Conservation (phyloP, 2,329 filamentous ascomycete species). For the Claviceps monticola region DNA sequence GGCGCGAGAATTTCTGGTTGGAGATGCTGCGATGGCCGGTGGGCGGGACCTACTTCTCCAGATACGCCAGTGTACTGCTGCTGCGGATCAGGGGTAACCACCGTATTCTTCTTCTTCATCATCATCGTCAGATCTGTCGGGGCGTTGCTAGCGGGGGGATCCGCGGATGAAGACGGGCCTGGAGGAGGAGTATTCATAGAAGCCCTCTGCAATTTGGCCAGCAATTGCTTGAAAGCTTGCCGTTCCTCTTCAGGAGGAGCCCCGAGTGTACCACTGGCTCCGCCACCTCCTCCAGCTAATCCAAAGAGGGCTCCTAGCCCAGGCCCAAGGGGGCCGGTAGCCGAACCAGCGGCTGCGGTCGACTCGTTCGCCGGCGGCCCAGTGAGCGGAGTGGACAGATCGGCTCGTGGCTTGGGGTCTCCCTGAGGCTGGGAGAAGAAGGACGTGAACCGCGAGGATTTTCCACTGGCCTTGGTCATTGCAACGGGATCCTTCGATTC, state of each 20-base stretch:
- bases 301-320: slow-evolving; percentile 5
- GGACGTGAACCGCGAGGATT: slow-evolving; percentile 75
- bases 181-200: slow-evolving; percentile 33
- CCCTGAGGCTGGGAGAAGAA: slow-evolving; percentile 48
- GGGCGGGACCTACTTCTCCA: slow-evolving; percentile 29
- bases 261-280: not conserved
- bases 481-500: slow-evolving; percentile 26
- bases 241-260: slow-evolving; percentile 51
- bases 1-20: slow-evolving; percentile 40
- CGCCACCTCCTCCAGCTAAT: not conserved
- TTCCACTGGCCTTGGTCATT: slow-evolving; percentile 43
- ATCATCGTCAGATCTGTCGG: slow-evolving; percentile 6
- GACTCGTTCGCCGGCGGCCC: slow-evolving; percentile 13
- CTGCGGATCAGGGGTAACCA: slow-evolving; percentile 35
- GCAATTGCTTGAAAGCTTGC: slow-evolving; percentile 69
- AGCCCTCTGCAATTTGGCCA: slow-evolving; percentile 64
- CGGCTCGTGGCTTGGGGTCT: slow-evolving; percentile 35
- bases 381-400: slow-evolving; percentile 31
- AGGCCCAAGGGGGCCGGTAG: slow-evolving; percentile 2
- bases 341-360: slow-evolving; percentile 2
- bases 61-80: slow-evolving; percentile 32
- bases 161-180: slow-evolving; percentile 27
- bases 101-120: slow-evolving; percentile 18
- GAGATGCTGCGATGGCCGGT: slow-evolving; percentile 22
- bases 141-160: slow-evolving; percentile 21